Base-by-base conservation (phyloP, 306 rosid genomes). In the Glycyrrhiza uralensis region DNA sequence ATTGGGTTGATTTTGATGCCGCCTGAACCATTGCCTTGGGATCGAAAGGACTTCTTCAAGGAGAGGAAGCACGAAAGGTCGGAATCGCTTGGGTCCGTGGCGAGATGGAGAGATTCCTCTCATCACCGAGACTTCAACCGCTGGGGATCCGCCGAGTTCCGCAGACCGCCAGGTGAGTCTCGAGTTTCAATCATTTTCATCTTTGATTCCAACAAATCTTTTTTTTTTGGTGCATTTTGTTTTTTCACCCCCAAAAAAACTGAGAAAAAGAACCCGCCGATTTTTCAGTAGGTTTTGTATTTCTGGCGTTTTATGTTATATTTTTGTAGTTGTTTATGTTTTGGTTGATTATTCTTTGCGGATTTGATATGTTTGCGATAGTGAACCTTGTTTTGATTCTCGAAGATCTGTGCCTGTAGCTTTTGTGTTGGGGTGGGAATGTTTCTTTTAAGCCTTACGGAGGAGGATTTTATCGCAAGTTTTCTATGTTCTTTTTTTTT, bases 51-150 rank as follows among this genome's bases (percentile, higher is more conserved):
- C 78, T 86, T 85, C 80, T 86, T 89, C 83, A 94, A 88, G 89
- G 96, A 95, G 93, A 92, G 97, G 96, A 95, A 90, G 96, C 92
- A 88, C 84, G 99, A 92, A 67, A 81, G 96, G 82, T 84, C 95
- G n/a, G 99, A 95, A 51, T 81, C 97, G 50, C 24, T 82, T 12
- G 96, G 92, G 24, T 83, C 97, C 18, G 91, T 82, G 62, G 84
- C 87, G 6, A 82, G 97, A 92, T 95, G 97, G 97, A 85, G 96
- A 82, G 99, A 90, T 73, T 85, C 97, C 5, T 84, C 99, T 33
- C 88, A 90, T 64, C 92, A 83, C 32, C 84, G 97, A 9, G 96
- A 94, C 41, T 84, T 85, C 83, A 80, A 69, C 39, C 93, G 99
- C 5, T 89, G 96, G 91, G 89, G 93, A 65, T 75, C 99, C 50